These are phyloP conservation scores for Mortierella sp. DNA, from an alignment of 371 early-diverging fungal species.

Conservation along the genomic window DNA sequence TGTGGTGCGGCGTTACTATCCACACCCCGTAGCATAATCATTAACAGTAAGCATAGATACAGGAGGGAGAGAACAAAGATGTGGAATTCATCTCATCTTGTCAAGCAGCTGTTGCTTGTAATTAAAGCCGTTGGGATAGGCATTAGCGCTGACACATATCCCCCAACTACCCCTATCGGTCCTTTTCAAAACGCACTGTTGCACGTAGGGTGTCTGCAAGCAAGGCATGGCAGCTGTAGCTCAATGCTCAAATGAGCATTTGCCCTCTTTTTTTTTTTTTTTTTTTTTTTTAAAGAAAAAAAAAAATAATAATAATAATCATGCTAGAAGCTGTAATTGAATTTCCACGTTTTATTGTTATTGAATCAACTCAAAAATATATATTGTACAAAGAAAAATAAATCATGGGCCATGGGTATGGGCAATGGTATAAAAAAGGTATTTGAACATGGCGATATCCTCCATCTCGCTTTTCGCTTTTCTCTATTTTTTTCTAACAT, in stretches of 20 bases:
- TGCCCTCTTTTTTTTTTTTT: not conserved
- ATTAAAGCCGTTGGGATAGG: not conserved
- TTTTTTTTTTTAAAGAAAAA: not conserved
- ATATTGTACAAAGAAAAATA: not conserved
- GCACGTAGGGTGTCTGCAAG: constrained; percentile 8
- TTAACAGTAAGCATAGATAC: too few relatives aligned
- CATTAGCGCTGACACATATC: too few relatives aligned
- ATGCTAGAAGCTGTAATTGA: not conserved
- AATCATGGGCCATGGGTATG: too few relatives aligned
- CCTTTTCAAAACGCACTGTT: not conserved
- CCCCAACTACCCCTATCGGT: not conserved
- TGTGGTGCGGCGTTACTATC: too few relatives aligned
- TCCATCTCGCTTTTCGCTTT: constrained; percentile 1
- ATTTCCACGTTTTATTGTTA: too few relatives aligned
- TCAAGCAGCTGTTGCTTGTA: not conserved
- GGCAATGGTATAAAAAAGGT: constrained; percentile 13
- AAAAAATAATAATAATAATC: not conserved
- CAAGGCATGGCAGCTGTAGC: constrained; percentile 13
- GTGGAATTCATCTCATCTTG: too few relatives aligned
- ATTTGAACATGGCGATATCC: constrained; percentile 28
- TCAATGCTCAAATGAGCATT: constrained; percentile 12
- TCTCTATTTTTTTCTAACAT: not conserved
- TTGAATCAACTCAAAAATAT: constrained; percentile 4
- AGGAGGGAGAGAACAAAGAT: too few relatives aligned
- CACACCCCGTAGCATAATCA: too few relatives aligned